Evolutionary conservation across 805 yeast species (phyloP).

Genomic region (Lachancea quebecensis): DNA sequence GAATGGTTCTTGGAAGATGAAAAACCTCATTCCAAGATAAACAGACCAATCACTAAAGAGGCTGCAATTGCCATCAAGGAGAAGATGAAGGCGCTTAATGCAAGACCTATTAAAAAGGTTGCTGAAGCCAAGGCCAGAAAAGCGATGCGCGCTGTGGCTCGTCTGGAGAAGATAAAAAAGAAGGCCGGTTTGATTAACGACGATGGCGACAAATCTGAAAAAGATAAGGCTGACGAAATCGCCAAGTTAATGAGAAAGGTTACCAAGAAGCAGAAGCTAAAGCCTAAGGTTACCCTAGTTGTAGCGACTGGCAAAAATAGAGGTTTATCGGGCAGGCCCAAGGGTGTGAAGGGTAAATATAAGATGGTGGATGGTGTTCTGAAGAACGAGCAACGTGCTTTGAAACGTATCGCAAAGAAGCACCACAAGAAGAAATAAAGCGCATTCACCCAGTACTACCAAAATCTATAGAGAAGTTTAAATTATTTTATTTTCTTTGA

Average conservation of each 20-base stretch:
- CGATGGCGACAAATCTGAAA: slow-evolving; percentile 78
- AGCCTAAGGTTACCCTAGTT: slow-evolving; percentile 82
- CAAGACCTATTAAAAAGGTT: slow-evolving; percentile 98
- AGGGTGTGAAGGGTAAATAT: slow-evolving; percentile 93
- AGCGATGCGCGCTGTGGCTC: slow-evolving; percentile 82
- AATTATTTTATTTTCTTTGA: background rate
- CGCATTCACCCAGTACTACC: background rate
- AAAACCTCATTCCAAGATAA: slow-evolving; percentile 72
- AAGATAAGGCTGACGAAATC: slow-evolving; percentile 92
- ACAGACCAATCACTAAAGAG: slow-evolving; percentile 92
- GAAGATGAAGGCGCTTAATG: slow-evolving; percentile 74
- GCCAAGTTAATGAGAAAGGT: slow-evolving; percentile 75
- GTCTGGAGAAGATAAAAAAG: slow-evolving; percentile 84
- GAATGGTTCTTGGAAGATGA: slow-evolving; percentile 98
- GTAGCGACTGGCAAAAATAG: slow-evolving; percentile 80
- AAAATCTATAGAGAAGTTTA: background rate
- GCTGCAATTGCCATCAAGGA: slow-evolving; percentile 74
- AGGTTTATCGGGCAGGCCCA: slow-evolving; percentile 91
- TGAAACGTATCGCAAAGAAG: slow-evolving; percentile 84
- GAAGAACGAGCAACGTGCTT: slow-evolving; percentile 95
- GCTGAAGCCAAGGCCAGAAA: slow-evolving; percentile 95
- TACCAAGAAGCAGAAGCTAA: slow-evolving; percentile 59
- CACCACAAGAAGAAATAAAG: slow-evolving; percentile 46
- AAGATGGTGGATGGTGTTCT: slow-evolving; percentile 98
- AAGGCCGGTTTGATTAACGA: slow-evolving; percentile 89